A percentile compares a stretch with the other conserved stretches of the same genome.
These are phyloP conservation scores for Russula emetica DNA, from an alignment of 768 basidiomycete species.

Conservation along the genomic window DNA sequence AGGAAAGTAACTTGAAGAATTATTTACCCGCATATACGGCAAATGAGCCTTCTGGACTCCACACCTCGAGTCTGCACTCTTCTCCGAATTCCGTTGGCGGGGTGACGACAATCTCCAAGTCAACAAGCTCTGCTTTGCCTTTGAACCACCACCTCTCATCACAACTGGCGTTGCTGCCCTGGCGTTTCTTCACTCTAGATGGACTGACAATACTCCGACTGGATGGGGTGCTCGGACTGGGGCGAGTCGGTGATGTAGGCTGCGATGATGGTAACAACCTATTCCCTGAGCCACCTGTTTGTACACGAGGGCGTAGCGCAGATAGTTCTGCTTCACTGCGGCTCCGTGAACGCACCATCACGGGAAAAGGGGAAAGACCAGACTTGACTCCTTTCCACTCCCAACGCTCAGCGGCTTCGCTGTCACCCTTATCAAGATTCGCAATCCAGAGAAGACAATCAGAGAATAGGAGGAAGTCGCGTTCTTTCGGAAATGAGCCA, in stretches of 20 bases:
- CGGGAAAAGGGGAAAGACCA: constrained; percentile 29
- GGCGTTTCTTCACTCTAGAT: constrained; percentile 31
- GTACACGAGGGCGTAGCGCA: constrained; percentile 26
- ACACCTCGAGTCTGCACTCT: constrained; percentile 60
- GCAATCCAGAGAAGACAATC: constrained; percentile 79
- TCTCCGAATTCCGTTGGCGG: constrained; percentile 46
- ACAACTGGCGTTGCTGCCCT: constrained; percentile 34
- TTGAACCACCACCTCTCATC: constrained; percentile 74
- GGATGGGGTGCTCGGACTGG: constrained; percentile 14
- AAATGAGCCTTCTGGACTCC: constrained; percentile 76
- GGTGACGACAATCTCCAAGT: constrained; percentile 66
- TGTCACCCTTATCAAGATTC: constrained; percentile 37
- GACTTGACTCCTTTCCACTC: constrained; percentile 28
- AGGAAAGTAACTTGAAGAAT: too few species aligned
- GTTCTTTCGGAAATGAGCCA: constrained; percentile 47
- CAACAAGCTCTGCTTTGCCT: constrained; percentile 64
- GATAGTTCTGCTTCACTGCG: constrained; percentile 59
- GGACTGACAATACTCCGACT: constrained; percentile 30
- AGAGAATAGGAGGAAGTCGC: constrained; percentile 77
- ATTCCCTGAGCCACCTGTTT: background rate
- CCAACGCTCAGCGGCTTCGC: constrained; percentile 26
- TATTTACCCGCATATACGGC: constrained; percentile 62
- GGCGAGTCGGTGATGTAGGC: constrained; percentile 8
- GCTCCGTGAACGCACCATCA: constrained; percentile 46
- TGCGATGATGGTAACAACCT: background rate